phyloP scores from a whole-genome alignment of 495 filamentous ascomycete genomes.

The Aspergillus biplanus region DNA sequence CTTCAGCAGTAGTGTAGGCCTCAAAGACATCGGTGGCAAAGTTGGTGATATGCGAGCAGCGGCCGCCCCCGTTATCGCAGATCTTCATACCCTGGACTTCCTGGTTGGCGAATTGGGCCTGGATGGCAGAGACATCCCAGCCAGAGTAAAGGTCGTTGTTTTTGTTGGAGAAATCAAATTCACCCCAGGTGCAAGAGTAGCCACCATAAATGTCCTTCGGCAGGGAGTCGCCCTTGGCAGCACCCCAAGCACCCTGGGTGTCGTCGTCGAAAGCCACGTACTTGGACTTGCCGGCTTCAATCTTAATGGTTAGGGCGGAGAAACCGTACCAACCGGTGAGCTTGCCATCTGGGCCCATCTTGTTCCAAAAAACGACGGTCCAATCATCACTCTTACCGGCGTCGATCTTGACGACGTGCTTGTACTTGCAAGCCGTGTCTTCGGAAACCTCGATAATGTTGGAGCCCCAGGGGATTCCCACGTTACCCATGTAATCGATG shows the following conservation, averaged over 20 bases:
- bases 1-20: constrained; percentile 40
- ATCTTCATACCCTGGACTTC: constrained; percentile 48
- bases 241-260: constrained; percentile 46
- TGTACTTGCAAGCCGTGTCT: constrained; percentile 40
- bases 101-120: constrained; percentile 35
- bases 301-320: constrained; percentile 44
- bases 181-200: constrained; percentile 55
- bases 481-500: constrained; percentile 45
- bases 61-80: constrained; percentile 34
- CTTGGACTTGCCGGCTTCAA: constrained; percentile 41
- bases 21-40: constrained; percentile 29
- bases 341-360: constrained; percentile 40
- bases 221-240: constrained; percentile 34
- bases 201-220: constrained; percentile 35
- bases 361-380: constrained; percentile 59
- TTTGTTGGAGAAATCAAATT: constrained; percentile 56
- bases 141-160: constrained; percentile 50
- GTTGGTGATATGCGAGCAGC: constrained; percentile 42
- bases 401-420: constrained; percentile 51
- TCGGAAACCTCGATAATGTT: constrained; percentile 54
- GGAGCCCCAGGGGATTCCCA: constrained; percentile 55
- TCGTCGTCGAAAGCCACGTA: constrained; percentile 54
- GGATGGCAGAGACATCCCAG: constrained; percentile 61
- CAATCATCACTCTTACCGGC: constrained; percentile 41
- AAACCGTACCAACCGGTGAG: constrained; percentile 47